Evolutionary conservation across 2,329 filamentous ascomycete species (phyloP).

Genomic region (Colletotrichum noveboracense): DNA sequence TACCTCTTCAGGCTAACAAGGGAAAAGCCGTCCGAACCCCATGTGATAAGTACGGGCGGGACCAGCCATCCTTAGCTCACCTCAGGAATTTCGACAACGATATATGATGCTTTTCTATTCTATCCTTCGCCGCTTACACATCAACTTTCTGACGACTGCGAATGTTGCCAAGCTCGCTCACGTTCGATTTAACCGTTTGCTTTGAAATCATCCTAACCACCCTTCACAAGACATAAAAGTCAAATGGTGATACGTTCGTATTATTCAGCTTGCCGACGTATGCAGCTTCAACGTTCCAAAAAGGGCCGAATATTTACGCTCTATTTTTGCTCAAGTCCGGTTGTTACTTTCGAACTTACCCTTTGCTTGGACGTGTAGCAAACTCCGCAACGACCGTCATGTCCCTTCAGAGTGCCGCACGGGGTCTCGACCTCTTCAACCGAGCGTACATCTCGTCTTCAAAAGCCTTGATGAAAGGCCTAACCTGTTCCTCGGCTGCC

Average conservation of each 20-base stretch:
- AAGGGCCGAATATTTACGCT: not conserved
- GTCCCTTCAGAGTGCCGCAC: not conserved
- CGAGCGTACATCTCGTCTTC: constrained; percentile 44
- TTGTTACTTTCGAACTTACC: not conserved
- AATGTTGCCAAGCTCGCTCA: not conserved
- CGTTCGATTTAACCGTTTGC: not conserved
- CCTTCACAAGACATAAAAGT: not conserved
- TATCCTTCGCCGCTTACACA: not conserved
- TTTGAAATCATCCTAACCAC: not conserved
- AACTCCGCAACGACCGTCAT: no score
- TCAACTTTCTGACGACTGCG: not conserved
- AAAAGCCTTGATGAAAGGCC: constrained; percentile 37
- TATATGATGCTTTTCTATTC: not conserved
- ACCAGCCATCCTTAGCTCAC: no score
- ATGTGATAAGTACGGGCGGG: not conserved
- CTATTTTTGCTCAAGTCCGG: not conserved
- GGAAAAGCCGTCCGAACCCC: not conserved
- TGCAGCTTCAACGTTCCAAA: not conserved
- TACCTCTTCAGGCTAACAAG: not conserved
- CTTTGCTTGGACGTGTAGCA: fast-evolving
- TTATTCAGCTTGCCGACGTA: not conserved
- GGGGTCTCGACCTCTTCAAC: constrained; percentile 15
- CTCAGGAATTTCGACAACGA: no score
- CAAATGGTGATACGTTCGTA: not conserved
- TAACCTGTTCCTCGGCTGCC: constrained; percentile 39